Evolutionary conservation across 179 eudicot genomes (phyloP), one percentile per base, ranked within the genome.

Genomic region (Corrigiola litoralis): DNA sequence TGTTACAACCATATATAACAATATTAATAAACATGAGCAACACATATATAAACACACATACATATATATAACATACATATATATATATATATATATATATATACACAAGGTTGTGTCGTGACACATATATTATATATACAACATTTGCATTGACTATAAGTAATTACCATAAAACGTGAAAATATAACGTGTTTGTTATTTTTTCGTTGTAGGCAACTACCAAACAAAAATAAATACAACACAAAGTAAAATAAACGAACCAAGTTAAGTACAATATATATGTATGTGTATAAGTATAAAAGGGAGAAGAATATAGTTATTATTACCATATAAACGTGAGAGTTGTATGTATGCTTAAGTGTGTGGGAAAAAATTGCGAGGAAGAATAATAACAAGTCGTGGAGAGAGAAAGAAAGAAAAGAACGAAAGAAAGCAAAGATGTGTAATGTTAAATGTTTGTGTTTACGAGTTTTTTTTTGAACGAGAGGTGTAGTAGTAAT

Each of bases 81-180:
- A 51, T 0, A 23, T 32, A 63, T 37, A 59, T 1, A 59, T 11
- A 64, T n/a, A 38, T 40, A 42, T 44, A 51, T 11, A 63, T 51
- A 52, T 40, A n/a, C n/a, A n/a, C n/a, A n/a, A n/a, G n/a, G n/a
- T n/a, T n/a, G n/a, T n/a, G n/a, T n/a, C n/a, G n/a, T n/a, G n/a
- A 59, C 1, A 59, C n/a, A 64, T n/a, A 38, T 40, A 42, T 44
- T n/a, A 51, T 11, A 63, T 51, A 52, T 40, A 37, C 20, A 51
- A 61, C 66, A 67, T 73, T 45, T 48, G 49, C 72, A 67, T 67
- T 59, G 68, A 73, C 62, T 54, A 61, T 73, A 66, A 53, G 67
- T 13, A 66, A 65, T 65, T 28, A 66, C 63, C 67, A 49, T 40
- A 58, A 61, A 55, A 72, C 55, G 33, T 65, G 44, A 54, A 53